Conservation (phyloP, 2,329 filamentous ascomycete genomes). For the Pseudogymnoascus sp. region DNA sequence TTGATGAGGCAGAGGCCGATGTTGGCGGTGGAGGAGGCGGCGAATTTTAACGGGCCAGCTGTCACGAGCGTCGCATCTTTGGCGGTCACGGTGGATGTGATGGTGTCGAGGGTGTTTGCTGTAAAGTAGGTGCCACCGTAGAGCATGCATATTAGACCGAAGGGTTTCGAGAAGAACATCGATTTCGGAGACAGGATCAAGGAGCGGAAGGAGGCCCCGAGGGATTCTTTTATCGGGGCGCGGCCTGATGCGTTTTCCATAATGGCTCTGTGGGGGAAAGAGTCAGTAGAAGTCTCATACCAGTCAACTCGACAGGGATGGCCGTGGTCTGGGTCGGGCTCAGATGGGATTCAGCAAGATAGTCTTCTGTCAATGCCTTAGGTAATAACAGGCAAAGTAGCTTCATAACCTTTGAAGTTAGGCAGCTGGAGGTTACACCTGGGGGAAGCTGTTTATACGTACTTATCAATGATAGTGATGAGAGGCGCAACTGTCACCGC, state of each 20-base stretch:
- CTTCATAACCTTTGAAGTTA: neutral
- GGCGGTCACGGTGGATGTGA: constrained; percentile 55
- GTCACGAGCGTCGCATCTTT: constrained; percentile 57
- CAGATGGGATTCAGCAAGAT: neutral
- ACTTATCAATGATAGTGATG: constrained; percentile 85
- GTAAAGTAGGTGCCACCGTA: constrained; percentile 88
- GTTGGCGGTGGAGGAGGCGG: constrained; percentile 73
- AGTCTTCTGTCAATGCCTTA: neutral
- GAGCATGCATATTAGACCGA: constrained; percentile 62
- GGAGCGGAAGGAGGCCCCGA: constrained; percentile 49
- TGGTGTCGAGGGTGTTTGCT: constrained; percentile 80
- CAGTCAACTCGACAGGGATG: neutral
- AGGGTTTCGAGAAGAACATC: constrained; percentile 58
- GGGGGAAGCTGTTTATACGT: constrained; percentile 22
- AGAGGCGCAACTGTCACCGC: constrained; percentile 73
- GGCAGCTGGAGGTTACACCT: neutral
- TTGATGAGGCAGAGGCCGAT: constrained; percentile 84
- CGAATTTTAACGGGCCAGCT: constrained; percentile 71
- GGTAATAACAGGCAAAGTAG: constrained; percentile 8
- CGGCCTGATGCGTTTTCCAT: constrained; percentile 76
- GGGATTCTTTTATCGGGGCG: constrained; percentile 49
- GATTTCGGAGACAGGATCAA: constrained; percentile 54
- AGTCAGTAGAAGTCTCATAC: constrained; percentile 1
- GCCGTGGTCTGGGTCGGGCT: neutral
- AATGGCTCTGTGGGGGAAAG: constrained; percentile 48